Base-by-base conservation (phyloP, 1,284 basidiomycete genomes). In the Papiliotrema terrestris region DNA sequence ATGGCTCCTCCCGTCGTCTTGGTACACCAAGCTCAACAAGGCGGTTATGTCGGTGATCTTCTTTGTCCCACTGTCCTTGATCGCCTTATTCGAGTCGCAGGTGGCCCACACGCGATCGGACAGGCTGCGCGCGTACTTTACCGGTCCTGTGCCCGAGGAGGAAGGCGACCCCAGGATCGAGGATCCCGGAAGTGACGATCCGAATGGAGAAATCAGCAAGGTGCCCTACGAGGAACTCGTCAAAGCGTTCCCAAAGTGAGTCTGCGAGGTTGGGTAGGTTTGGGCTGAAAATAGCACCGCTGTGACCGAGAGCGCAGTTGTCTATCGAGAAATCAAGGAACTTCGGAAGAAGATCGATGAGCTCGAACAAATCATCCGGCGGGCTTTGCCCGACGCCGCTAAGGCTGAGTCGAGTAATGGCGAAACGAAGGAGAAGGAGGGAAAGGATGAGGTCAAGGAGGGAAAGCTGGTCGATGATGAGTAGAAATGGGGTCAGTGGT, bases 221-320 rank as follows among this genome's bases (percentile, higher is more conserved):
- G 83, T 88, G 35, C 79, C 83, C 26, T 96, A 92, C 68, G 80
- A 81, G 17, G 85, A 92, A 46, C 75, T 96, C 49, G 78, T 88
- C 62, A 84, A 84, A 73, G 80, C 73, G 38, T 88, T 96, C 78
- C 92, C 92, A 1, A 84, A 91, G 89, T 90, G 63, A 67, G 83
- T 74, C 1, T 13, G 1, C 20, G 9, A 19, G n/a, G 43, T 25
- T 14, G 37, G 52, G 56, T 48, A 49, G 56, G 57, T 59, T 46
- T 38, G 20, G 29, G 35, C 49, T 42, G 49, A 56, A n/a, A 13
- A 14, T 46, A 73, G 72, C 62, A 73, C 74, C 13, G 67, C 71
- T 22, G 49, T 74, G 8, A 90, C 89, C 51, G 83, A 81, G 57
- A 86, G 89, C 68, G 80, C 83, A 1, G 81, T 82, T 9, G 83